Percentiles rank a stretch among this genome's conserved stretches.
phyloP scores from a whole-genome alignment of 257 asterid genomes.

The Pogostemon cablin region DNA sequence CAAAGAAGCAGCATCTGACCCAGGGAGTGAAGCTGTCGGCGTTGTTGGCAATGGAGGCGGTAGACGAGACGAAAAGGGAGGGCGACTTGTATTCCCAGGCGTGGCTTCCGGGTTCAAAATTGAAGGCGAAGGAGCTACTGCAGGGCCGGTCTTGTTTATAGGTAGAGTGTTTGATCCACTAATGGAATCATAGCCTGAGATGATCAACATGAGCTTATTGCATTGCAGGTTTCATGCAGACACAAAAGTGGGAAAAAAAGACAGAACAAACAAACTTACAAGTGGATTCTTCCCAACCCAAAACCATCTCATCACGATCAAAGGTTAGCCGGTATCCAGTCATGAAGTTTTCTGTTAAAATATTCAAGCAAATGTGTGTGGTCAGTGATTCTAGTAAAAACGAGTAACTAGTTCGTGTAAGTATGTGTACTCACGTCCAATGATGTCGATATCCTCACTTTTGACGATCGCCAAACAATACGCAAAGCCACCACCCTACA shows the following conservation, averaged over 20 bases:
- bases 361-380: background rate
- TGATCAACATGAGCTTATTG: background rate
- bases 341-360: conserved; percentile 84
- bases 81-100: conserved; percentile 40
- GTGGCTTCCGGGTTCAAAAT: conserved; percentile 67
- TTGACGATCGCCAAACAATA: conserved; percentile 83
- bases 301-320: conserved; percentile 82
- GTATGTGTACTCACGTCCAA: conserved; percentile 82
- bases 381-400: background rate
- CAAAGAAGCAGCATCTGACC: conserved; percentile 45
- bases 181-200: conserved; percentile 58
- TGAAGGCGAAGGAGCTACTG: conserved; percentile 67
- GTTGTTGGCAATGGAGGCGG: conserved; percentile 37
- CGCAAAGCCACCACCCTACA: conserved; percentile 53
- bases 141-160: conserved; percentile 40
- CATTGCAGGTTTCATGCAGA: background rate
- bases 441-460: conserved; percentile 76
- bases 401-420: background rate
- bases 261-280: conserved; percentile 54
- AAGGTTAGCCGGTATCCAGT: conserved; percentile 78
- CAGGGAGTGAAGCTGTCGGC: conserved; percentile 37
- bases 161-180: conserved; percentile 62
- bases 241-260: background rate
- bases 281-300: conserved; percentile 83
- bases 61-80: conserved; percentile 36